Evolutionary conservation across 2,329 filamentous ascomycete genomes (phyloP).

Genomic region (Alternaria atra): DNA sequence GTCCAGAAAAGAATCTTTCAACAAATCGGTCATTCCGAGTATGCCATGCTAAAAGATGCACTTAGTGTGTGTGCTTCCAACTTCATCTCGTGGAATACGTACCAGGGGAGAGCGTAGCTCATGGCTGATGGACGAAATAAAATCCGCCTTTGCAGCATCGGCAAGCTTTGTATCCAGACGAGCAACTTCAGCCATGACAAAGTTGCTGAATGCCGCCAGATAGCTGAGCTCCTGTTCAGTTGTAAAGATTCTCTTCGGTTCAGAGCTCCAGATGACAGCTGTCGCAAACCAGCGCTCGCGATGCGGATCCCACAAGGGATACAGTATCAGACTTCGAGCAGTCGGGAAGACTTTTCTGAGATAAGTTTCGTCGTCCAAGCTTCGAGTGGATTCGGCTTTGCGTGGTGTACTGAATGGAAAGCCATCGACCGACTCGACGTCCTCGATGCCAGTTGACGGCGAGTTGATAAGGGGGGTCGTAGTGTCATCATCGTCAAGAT

Average conservation of each 20-base stretch:
- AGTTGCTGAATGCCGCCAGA: constrained; percentile 51
- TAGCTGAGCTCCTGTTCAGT: constrained; percentile 50
- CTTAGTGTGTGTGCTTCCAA: not conserved
- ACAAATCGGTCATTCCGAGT: constrained; percentile 54
- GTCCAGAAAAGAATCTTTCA: constrained; percentile 45
- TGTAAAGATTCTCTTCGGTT: constrained; percentile 50
- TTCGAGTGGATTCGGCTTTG: constrained; percentile 41
- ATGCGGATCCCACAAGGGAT: constrained; percentile 53
- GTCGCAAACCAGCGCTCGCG: constrained; percentile 52
- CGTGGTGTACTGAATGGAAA: constrained; percentile 35
- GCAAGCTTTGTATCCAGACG: constrained; percentile 50
- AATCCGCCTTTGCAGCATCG: constrained; percentile 63
- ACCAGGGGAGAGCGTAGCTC: constrained; percentile 67
- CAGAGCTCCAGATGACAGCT: constrained; percentile 50
- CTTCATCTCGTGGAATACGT: not conserved
- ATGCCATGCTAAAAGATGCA: constrained; percentile 61
- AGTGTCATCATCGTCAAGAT: constrained; percentile 46
- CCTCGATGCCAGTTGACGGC: constrained; percentile 21
- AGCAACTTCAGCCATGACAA: constrained; percentile 52
- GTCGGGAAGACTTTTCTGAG: constrained; percentile 46
- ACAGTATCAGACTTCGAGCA: constrained; percentile 50
- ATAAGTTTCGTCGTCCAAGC: constrained; percentile 46
- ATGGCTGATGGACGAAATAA: constrained; percentile 68
- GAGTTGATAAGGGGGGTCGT: constrained; percentile 26
- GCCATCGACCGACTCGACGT: constrained; percentile 30